phyloP scores from a whole-genome alignment of 139 green algal genomes.

The Chlorella ohadii region DNA sequence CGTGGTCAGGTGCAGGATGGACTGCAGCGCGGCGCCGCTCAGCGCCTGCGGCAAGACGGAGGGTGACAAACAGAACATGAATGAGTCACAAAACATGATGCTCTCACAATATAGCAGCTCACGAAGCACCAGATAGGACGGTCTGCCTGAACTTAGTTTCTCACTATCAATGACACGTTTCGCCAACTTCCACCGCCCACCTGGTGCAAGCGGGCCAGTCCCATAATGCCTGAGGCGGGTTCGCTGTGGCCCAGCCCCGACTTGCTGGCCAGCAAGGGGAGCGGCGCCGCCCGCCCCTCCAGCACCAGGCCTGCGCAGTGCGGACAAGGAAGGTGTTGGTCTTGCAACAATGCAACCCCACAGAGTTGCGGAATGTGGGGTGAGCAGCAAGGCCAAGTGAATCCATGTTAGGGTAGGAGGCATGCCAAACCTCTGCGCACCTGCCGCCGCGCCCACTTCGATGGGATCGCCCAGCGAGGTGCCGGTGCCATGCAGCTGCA shows the following conservation, averaged over 20 bases:
- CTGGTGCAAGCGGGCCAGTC: slow-evolving; percentile 53
- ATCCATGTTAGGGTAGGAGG: too few relatives aligned
- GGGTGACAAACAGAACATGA: too few relatives aligned
- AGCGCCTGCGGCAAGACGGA: slow-evolving; percentile 38
- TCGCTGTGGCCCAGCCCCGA: slow-evolving; percentile 86
- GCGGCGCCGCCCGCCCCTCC: slow-evolving; percentile 26
- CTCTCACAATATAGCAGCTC: too few relatives aligned
- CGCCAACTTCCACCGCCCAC: not conserved
- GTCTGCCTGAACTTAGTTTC: too few relatives aligned
- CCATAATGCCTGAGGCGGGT: slow-evolving; percentile 78
- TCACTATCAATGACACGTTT: too few relatives aligned
- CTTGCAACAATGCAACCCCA: too few relatives aligned
- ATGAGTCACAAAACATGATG: too few relatives aligned
- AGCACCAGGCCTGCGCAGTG: slow-evolving; percentile 33
- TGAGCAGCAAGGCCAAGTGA: too few relatives aligned
- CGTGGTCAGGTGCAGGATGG: slow-evolving; percentile 73
- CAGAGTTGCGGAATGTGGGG: too few relatives aligned
- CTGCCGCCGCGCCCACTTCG: slow-evolving; percentile 67
- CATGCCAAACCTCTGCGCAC: slow-evolving; percentile 11
- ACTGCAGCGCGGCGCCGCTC: slow-evolving; percentile 11
- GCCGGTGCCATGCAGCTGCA: slow-evolving; percentile 65
- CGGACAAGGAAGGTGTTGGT: too few relatives aligned
- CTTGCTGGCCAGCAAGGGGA: slow-evolving; percentile 78
- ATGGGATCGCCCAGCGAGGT: slow-evolving; percentile 90
- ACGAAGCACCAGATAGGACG: not conserved